Evolutionary conservation across 2,329 filamentous ascomycete species (phyloP).

Genomic region (Xylaria sp.): DNA sequence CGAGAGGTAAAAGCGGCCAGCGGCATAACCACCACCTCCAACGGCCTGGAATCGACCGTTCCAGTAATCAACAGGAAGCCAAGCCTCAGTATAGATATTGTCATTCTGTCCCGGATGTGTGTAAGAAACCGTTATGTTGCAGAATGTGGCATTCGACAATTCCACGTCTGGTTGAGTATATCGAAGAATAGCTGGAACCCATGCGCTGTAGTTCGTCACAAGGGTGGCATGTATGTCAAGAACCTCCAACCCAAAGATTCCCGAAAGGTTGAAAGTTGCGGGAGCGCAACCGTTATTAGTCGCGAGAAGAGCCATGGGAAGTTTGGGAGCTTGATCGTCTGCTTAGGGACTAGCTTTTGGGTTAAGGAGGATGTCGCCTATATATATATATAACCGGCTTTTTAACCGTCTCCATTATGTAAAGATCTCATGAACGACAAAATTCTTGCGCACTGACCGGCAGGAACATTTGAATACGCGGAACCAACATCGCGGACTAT

Average conservation of each 20-base stretch:
- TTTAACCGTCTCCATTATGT: no score
- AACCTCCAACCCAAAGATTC: not conserved
- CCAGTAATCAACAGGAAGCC: slow-evolving; percentile 48
- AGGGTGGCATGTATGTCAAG: not conserved
- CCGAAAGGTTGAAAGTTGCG: slow-evolving; percentile 4
- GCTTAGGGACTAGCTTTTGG: no score
- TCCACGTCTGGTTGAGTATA: not conserved
- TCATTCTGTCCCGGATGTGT: slow-evolving; percentile 56
- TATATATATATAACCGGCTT: no score
- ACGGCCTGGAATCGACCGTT: slow-evolving; percentile 48
- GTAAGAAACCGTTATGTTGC: slow-evolving; percentile 57
- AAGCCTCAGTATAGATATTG: slow-evolving; percentile 51
- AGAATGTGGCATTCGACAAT: slow-evolving; percentile 44
- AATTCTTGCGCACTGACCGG: no score
- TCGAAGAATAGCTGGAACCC: not conserved
- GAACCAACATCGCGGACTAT: no score
- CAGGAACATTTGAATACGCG: no score
- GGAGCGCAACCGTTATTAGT: not conserved
- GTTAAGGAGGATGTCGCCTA: no score
- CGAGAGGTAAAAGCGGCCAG: not conserved
- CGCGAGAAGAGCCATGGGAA: not conserved
- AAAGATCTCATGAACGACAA: no score
- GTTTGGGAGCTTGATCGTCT: not conserved
- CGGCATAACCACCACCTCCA: slow-evolving; percentile 51
- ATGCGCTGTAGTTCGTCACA: slow-evolving; percentile 4